Percentiles rank a stretch among this genome's conserved stretches.
phyloP scores from a whole-genome alignment of 75 land plant genomes.

The Cupressus sempervirens region DNA sequence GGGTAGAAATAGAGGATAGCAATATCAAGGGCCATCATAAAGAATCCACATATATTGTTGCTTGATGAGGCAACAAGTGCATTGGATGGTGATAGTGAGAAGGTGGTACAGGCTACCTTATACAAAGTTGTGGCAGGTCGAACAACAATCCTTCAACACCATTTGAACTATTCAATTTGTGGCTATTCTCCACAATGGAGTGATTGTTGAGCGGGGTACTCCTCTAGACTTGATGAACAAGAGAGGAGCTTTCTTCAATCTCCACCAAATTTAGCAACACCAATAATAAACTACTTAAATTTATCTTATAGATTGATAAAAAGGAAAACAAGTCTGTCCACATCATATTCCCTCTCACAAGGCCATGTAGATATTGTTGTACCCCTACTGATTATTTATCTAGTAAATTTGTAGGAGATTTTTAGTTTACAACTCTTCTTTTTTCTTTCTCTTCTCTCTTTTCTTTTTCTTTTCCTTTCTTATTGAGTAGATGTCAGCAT shows the following conservation, averaged over 20 bases:
- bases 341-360: no score
- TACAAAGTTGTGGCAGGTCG: constrained; percentile 62
- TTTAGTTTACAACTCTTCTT: no score
- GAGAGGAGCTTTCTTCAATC: constrained; percentile 60
- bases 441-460: no score
- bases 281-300: no score
- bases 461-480: no score
- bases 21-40: constrained; percentile 63
- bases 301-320: no score
- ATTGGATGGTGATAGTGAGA: constrained; percentile 63
- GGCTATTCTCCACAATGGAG: constrained; percentile 45
- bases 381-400: no score
- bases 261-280: constrained; percentile 37
- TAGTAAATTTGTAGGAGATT: no score
- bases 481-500: no score
- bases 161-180: constrained; percentile 38
- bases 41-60: constrained; percentile 58
- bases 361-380: no score
- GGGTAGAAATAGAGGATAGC: constrained; percentile 69
- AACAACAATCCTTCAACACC: constrained; percentile 52
- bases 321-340: no score
- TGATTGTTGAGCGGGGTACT: constrained; percentile 42
- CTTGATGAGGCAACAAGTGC: constrained; percentile 71
- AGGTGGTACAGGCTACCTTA: constrained; percentile 64
- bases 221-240: constrained; percentile 41